These are phyloP conservation scores for Nemania sp. DNA, from an alignment of 2,329 filamentous ascomycete species.

Conservation along the genomic window DNA sequence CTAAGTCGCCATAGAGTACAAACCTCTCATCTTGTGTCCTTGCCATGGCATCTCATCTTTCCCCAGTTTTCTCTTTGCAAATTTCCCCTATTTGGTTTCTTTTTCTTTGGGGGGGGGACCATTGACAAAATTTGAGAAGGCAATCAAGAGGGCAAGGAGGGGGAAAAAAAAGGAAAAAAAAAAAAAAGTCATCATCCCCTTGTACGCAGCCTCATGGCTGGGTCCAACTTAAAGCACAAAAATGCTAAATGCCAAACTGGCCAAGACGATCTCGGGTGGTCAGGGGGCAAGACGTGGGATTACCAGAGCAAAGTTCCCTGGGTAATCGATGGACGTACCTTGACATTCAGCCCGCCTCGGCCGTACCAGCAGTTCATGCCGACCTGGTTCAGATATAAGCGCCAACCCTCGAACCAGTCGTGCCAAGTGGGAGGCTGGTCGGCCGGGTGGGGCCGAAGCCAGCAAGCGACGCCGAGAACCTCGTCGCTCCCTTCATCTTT, in stretches of 20 bases:
- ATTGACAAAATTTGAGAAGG: too few relatives aligned
- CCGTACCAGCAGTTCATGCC: conserved; percentile 71
- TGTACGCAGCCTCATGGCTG: background rate
- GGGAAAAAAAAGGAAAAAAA: too few relatives aligned
- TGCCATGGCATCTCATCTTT: background rate
- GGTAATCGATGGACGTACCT: conserved; percentile 43
- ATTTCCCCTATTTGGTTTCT: too few relatives aligned
- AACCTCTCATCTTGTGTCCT: background rate
- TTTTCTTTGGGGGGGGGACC: too few relatives aligned
- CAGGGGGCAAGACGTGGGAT: background rate
- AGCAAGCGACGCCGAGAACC: conserved; percentile 73
- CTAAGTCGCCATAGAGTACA: conserved; percentile 2
- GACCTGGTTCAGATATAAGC: conserved; percentile 68
- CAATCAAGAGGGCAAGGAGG: too few relatives aligned
- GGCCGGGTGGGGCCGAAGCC: conserved; percentile 62
- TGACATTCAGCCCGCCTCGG: conserved; percentile 68
- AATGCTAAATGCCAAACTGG: background rate
- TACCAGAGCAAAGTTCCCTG: background rate
- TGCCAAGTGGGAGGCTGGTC: conserved; percentile 59
- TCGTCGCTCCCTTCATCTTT: conserved; percentile 60
- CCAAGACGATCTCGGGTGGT: background rate
- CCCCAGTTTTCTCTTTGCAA: background rate
- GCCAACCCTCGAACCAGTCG: conserved; percentile 66
- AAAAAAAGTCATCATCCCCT: too few relatives aligned
- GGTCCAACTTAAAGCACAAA: conserved; percentile 2